Base-by-base conservation (phyloP, 2,329 filamentous ascomycete species). In the Zasmidium cellare region DNA sequence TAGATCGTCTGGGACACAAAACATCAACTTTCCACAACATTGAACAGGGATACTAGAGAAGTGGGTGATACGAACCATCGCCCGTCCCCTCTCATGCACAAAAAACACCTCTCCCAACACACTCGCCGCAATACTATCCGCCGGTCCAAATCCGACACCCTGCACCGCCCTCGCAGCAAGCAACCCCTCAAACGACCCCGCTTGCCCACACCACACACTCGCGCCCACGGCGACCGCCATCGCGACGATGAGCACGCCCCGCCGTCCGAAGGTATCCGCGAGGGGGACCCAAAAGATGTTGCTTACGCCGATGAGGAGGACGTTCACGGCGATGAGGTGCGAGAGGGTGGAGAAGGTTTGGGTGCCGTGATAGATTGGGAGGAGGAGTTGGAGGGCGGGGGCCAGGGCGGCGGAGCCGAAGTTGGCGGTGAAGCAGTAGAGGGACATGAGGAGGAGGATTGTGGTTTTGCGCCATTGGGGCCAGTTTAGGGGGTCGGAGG, bases 231-330 rank as follows among this genome's bases (percentile, higher is more conserved):
- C 64, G 1, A 77, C 45, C n/a, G 74, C 51, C 28, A 77, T 60
- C 35, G 73, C 71, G 2, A 69, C 20, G 1, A 78, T 69, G 18
- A 74, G 66, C 28, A 78, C 65, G 1, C 75, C 71, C 11, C 76
- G 65, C 19, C 75, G 71, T 6, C 76, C 75, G 53, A 77, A 74
- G 0, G 71, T 74, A 45, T 77, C 76, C 2, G 74, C 68, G 12
- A 77, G 51, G 1, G 76, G 76, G 3, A 77, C 73, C 75, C 74
- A 77, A 61, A 70, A 71, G 54, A 77, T 58, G 54, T 78, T 77
- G 0, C 72, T 71, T 5, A 64, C 67, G 1, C 76, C 76, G 7
- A 75, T 55, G 61, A 77, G 69, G 6, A 78, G 65, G 11, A 73
- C 67, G 46, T 76, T 77, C 50, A 67, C 74, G 2, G 76, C 72